phyloP scores from a whole-genome alignment of 2,329 filamentous ascomycete genomes.

The Xylogone sp. region DNA sequence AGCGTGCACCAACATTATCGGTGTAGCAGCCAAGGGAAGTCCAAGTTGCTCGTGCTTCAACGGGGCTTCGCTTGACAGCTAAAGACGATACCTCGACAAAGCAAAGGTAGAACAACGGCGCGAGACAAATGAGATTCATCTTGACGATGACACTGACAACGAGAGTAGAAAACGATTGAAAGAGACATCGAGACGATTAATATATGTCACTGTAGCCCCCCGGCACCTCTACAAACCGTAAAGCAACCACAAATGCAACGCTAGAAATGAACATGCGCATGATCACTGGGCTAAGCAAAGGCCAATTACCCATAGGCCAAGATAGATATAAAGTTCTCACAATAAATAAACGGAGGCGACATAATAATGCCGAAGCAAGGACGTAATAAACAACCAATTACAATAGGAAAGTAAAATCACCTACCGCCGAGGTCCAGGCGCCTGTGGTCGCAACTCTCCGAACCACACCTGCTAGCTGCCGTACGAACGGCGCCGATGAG shows the following conservation, averaged over 20 bases:
- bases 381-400: neutral
- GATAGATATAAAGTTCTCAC: neutral
- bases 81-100: neutral
- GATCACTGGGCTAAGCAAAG: neutral
- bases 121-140: too few species aligned
- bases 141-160: too few species aligned
- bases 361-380: neutral
- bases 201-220: too few species aligned
- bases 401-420: neutral
- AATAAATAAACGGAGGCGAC: neutral
- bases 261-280: too few species aligned
- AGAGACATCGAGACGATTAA: too few species aligned
- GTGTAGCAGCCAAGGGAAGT: slow-evolving; percentile 1
- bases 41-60: neutral
- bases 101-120: neutral
- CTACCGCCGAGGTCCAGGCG: neutral
- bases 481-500: too few species aligned
- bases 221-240: too few species aligned
- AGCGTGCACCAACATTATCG: slow-evolving; percentile 2
- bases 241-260: too few species aligned
- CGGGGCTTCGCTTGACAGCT: neutral
- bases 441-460: neutral
- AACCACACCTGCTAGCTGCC: too few species aligned
- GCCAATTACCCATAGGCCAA: neutral
- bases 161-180: too few species aligned